A percentile compares a stretch with the other conserved stretches of the same genome.
Evolutionary conservation across 1,284 basidiomycete genomes (phyloP).

Genomic region (Polyporus tsugae): DNA sequence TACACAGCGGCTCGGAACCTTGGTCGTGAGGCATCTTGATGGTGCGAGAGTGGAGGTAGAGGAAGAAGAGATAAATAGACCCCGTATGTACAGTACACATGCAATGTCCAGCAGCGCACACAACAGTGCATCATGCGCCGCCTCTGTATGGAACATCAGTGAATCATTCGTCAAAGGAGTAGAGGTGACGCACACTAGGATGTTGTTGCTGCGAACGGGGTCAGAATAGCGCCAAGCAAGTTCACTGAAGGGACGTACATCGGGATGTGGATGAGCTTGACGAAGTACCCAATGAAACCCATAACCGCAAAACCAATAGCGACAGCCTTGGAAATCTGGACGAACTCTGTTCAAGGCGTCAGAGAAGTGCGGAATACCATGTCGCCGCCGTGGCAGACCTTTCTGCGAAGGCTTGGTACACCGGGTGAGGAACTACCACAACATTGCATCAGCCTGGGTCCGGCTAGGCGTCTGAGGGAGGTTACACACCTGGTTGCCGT

Average conservation of each 20-base stretch:
- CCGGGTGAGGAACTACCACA: slow-evolving; percentile 86
- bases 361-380: not conserved
- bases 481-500: slow-evolving; percentile 87
- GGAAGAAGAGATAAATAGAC: slow-evolving; percentile 32
- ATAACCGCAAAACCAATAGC: slow-evolving; percentile 96
- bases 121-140: slow-evolving; percentile 58
- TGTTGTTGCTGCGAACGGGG: slow-evolving; percentile 78
- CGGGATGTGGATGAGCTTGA: slow-evolving; percentile 95
- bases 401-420: slow-evolving; percentile 98
- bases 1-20: not conserved
- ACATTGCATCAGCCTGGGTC: slow-evolving; percentile 2
- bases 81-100: slow-evolving; percentile 35
- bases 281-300: slow-evolving; percentile 98
- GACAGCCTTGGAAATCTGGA: slow-evolving; percentile 92
- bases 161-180: not conserved
- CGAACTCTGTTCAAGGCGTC: slow-evolving; percentile 70
- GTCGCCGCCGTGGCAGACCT: slow-evolving; percentile 58
- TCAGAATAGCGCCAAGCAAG: slow-evolving; percentile 34
- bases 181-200: slow-evolving; percentile 81
- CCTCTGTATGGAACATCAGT: slow-evolving; percentile 44
- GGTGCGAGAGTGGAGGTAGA: slow-evolving; percentile 1
- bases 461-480: not conserved
- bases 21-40: not conserved
- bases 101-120: slow-evolving; percentile 20
- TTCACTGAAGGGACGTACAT: slow-evolving; percentile 70